Conservation (phyloP, 2,329 filamentous ascomycete species). For the Apiospora marii region DNA sequence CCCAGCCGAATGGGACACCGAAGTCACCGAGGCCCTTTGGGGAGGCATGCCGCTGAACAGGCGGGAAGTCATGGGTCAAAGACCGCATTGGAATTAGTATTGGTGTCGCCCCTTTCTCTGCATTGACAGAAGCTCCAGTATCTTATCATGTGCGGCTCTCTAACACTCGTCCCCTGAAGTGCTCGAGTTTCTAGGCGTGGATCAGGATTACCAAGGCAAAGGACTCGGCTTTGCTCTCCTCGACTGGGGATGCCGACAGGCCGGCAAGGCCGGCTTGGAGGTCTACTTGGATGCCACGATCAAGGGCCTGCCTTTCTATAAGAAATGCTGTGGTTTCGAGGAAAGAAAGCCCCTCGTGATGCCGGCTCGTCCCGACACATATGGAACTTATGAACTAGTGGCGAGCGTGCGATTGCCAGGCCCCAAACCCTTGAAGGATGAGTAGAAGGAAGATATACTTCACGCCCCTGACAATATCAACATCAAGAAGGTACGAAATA, state of each 20-base stretch:
- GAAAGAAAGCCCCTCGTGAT: not conserved
- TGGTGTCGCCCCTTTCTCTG: not conserved
- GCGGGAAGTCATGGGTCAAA: slow-evolving; percentile 26
- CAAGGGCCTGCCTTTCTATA: slow-evolving; percentile 29
- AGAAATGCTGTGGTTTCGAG: slow-evolving; percentile 23
- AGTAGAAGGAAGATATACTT: not conserved
- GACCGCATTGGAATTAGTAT: slow-evolving; percentile 31
- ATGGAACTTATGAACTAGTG: not conserved
- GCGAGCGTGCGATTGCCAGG: not conserved
- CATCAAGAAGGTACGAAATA: not conserved
- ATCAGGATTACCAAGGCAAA: slow-evolving; percentile 28
- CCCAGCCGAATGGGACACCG: slow-evolving; percentile 28
- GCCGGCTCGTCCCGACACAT: not conserved
- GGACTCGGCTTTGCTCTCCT: slow-evolving; percentile 24
- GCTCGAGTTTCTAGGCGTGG: slow-evolving; percentile 28
- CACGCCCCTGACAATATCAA: not conserved
- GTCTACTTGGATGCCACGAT: slow-evolving; percentile 29
- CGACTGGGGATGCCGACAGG: slow-evolving; percentile 28
- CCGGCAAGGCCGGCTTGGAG: slow-evolving; percentile 24
- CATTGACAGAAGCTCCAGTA: not conserved
- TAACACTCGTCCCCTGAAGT: slow-evolving; percentile 21
- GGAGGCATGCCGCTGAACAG: slow-evolving; percentile 29
- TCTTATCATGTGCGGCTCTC: not conserved
- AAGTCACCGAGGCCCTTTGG: slow-evolving; percentile 29
- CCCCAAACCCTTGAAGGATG: not conserved